phyloP scores from a whole-genome alignment of 2,329 filamentous ascomycete species.

The Cadophora malorum region DNA sequence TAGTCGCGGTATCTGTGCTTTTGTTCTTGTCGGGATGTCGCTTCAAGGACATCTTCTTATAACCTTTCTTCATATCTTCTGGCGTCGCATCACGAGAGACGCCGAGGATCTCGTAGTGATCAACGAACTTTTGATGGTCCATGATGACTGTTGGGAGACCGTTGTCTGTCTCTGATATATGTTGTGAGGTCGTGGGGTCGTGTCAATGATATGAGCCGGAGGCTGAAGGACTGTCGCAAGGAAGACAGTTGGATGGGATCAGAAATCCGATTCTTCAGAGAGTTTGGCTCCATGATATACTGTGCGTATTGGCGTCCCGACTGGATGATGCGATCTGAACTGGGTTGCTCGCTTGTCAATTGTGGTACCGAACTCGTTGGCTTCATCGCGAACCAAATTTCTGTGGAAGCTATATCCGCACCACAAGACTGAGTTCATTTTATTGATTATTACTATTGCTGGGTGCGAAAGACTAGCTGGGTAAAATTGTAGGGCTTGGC shows the following conservation, averaged over 20 bases:
- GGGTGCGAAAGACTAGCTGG: neutral
- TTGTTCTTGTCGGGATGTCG: conserved; percentile 4
- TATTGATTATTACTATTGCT: neutral
- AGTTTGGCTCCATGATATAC: neutral
- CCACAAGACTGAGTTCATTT: neutral
- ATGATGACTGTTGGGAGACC: neutral
- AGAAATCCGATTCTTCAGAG: neutral
- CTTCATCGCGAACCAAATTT: neutral
- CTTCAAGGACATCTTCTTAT: neutral
- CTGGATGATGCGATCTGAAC: neutral
- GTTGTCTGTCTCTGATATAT: neutral
- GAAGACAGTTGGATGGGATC: neutral
- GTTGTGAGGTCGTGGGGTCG: neutral
- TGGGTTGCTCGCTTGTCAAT: neutral
- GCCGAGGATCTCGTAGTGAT: conserved; percentile 4
- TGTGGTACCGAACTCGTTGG: neutral
- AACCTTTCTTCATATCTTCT: neutral
- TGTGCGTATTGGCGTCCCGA: neutral
- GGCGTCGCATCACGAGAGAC: neutral
- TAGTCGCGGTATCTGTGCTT: neutral
- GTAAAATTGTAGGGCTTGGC: neutral
- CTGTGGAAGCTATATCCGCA: neutral
- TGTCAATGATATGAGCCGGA: neutral
- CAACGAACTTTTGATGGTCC: neutral
- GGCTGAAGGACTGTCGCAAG: neutral